A percentile compares a stretch with the other conserved stretches of the same genome.
Evolutionary conservation across 306 rosid genomes (phyloP).

Genomic region (Alnus rubra): DNA sequence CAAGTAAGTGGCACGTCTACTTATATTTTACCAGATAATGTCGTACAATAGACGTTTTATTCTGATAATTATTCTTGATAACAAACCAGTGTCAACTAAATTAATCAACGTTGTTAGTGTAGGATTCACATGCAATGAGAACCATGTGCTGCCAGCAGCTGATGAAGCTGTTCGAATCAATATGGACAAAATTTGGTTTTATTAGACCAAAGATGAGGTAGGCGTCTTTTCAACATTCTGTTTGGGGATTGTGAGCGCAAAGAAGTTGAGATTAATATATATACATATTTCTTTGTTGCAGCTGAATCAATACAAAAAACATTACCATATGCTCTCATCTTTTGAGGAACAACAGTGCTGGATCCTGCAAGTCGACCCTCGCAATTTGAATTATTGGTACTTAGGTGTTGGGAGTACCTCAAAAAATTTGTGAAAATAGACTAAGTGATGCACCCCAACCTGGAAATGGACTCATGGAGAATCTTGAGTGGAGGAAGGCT

Average conservation of each 20-base stretch:
- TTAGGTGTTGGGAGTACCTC: background rate
- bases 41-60: background rate
- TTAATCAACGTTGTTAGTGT: background rate
- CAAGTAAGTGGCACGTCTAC: no score
- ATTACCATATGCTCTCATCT: slow-evolving; percentile 6
- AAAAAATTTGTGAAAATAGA: slow-evolving; percentile 6
- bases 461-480: no score
- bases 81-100: background rate
- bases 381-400: slow-evolving; percentile 28
- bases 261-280: background rate
- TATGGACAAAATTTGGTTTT: slow-evolving; percentile 75
- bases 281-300: slow-evolving; percentile 5
- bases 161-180: slow-evolving; percentile 50
- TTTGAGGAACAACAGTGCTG: slow-evolving; percentile 40
- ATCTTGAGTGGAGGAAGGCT: no score
- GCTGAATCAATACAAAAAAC: slow-evolving; percentile 4
- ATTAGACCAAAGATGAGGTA: slow-evolving; percentile 46
- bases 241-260: background rate
- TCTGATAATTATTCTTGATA: background rate
- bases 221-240: background rate
- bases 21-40: background rate
- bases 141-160: slow-evolving; percentile 70
- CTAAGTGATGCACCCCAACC: background rate
- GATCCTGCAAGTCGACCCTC: slow-evolving; percentile 36
- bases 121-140: slow-evolving; percentile 41